Percentiles rank a stretch among this genome's conserved stretches.
phyloP scores from a whole-genome alignment of 257 asterid genomes.

The Primulina tabacum region DNA sequence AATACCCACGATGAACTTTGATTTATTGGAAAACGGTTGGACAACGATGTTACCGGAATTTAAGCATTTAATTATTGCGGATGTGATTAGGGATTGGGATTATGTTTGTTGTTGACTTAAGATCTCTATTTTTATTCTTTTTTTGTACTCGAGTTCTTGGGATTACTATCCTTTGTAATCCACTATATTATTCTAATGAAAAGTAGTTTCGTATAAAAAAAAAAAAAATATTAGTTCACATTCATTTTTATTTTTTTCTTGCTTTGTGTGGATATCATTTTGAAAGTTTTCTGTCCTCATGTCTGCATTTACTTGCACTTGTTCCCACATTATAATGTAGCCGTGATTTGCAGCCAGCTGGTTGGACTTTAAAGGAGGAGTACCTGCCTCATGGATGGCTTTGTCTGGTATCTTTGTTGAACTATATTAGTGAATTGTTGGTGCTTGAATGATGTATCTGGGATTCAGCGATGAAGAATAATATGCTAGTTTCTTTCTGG shows the following conservation, averaged over 20 bases:
- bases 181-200: too few species aligned
- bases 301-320: conserved; percentile 11
- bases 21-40: too few species aligned
- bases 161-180: too few species aligned
- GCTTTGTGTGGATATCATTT: not conserved
- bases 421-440: conserved; percentile 10
- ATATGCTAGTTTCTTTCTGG: conserved; percentile 13
- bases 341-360: conserved; percentile 71
- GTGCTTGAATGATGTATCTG: conserved; percentile 13
- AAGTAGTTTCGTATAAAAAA: too few species aligned
- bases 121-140: too few species aligned
- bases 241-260: not conserved
- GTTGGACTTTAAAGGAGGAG: conserved; percentile 92
- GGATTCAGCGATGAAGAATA: conserved; percentile 10
- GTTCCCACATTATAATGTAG: conserved; percentile 3
- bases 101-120: too few species aligned
- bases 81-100: too few species aligned
- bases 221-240: not conserved
- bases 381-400: conserved; percentile 94
- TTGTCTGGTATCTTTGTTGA: conserved; percentile 64
- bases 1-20: too few species aligned
- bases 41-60: too few species aligned
- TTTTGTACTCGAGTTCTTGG: too few species aligned
- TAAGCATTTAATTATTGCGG: too few species aligned
- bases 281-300: not conserved